Evolutionary conservation across 2,329 filamentous ascomycete species (phyloP).

Genomic region (Calonectria fujianensis): DNA sequence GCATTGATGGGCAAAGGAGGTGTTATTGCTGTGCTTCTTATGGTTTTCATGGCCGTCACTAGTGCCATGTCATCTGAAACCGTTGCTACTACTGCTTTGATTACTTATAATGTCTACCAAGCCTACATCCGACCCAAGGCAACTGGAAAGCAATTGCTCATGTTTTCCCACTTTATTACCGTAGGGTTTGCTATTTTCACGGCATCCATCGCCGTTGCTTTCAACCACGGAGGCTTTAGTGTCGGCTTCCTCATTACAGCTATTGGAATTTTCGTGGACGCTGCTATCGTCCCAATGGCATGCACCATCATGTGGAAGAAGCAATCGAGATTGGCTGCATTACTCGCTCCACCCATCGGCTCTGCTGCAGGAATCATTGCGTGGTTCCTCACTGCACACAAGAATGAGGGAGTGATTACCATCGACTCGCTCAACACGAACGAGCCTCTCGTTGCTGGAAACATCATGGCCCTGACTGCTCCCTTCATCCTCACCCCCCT

Average conservation of each 20-base stretch:
- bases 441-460: constrained; percentile 35
- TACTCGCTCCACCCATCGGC: constrained; percentile 78
- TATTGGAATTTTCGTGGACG: constrained; percentile 87
- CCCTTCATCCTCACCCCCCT: constrained; percentile 34
- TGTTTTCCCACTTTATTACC: constrained; percentile 83
- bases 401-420: constrained; percentile 30
- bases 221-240: constrained; percentile 81
- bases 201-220: constrained; percentile 83
- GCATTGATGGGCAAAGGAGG: constrained; percentile 86
- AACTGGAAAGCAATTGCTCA: constrained; percentile 27
- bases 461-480: constrained; percentile 35
- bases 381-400: constrained; percentile 79
- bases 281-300: constrained; percentile 85
- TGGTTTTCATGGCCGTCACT: constrained; percentile 83
- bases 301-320: constrained; percentile 85
- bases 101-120: constrained; percentile 38
- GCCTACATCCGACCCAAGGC: constrained; percentile 33
- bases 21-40: constrained; percentile 82
- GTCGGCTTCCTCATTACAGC: constrained; percentile 86
- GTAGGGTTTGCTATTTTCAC: constrained; percentile 89
- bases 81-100: constrained; percentile 28
- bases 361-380: constrained; percentile 79
- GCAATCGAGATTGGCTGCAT: constrained; percentile 82
- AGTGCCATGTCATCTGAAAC: constrained; percentile 39
- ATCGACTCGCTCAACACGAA: constrained; percentile 33